Percentiles rank a stretch among this genome's conserved stretches.
These are phyloP conservation scores for Pittosporum tobira DNA, from an alignment of 129 eudicot species.

Conservation along the genomic window DNA sequence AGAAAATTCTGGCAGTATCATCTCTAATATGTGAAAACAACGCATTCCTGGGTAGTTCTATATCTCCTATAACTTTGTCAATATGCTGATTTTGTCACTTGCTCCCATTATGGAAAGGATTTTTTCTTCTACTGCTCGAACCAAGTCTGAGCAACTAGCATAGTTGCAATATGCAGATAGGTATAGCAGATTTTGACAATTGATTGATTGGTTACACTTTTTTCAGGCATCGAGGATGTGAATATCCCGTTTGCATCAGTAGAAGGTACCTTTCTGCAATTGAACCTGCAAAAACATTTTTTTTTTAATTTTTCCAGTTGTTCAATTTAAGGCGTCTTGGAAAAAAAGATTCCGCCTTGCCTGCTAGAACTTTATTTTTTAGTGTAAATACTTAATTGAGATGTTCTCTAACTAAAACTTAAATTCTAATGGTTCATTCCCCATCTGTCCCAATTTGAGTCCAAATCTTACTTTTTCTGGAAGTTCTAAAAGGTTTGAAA, in stretches of 20 bases:
- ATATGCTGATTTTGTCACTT: not conserved
- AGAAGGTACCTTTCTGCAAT: conserved; percentile 42
- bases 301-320: not conserved
- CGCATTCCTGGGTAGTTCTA: too few relatives aligned
- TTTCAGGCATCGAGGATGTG: conserved; percentile 62
- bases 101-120: not conserved
- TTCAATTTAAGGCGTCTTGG: not conserved
- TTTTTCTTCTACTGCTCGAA: not conserved
- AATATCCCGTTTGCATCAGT: conserved; percentile 58
- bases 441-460: not conserved
- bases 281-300: conserved; percentile 1
- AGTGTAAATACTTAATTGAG: too few relatives aligned
- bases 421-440: not conserved
- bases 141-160: not conserved
- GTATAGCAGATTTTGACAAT: not conserved
- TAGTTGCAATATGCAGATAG: not conserved
- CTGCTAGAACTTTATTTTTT: too few relatives aligned
- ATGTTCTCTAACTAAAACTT: not conserved
- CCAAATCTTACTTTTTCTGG: too few relatives aligned
- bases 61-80: too few relatives aligned
- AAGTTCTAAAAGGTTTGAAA: too few relatives aligned
- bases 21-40: too few relatives aligned
- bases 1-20: too few relatives aligned
- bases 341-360: too few relatives aligned
- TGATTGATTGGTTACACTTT: conserved; percentile 18